Evolutionary conservation across 495 filamentous ascomycete species (phyloP).

Genomic region (Penicillium dipodomyicola): DNA sequence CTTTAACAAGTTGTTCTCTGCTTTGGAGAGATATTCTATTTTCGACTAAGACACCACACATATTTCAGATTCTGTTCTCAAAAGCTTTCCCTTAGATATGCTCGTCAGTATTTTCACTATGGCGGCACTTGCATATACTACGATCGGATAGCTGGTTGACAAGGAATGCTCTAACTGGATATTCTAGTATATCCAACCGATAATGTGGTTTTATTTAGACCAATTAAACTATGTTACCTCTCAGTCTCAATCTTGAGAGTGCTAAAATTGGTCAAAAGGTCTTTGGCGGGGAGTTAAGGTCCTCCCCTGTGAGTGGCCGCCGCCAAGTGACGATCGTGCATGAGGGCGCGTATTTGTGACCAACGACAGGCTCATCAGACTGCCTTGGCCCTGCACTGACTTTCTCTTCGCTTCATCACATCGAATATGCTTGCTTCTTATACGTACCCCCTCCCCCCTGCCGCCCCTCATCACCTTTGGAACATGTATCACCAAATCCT

Average conservation of each 20-base stretch:
- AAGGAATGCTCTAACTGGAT: neutral
- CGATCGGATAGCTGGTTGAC: neutral
- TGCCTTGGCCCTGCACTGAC: slow-evolving; percentile 7
- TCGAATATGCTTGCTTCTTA: slow-evolving; percentile 26
- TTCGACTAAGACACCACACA: neutral
- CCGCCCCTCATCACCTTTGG: slow-evolving; percentile 25
- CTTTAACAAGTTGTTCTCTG: neutral
- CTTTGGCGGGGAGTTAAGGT: slow-evolving; percentile 1
- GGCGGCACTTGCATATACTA: neutral
- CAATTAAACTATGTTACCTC: neutral
- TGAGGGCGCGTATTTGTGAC: slow-evolving; percentile 36
- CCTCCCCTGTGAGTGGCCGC: slow-evolving; percentile 22
- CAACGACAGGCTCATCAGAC: slow-evolving; percentile 28
- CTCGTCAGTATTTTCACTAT: neutral
- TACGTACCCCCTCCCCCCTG: slow-evolving; percentile 24
- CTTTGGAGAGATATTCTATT: neutral
- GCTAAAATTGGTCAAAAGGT: neutral
- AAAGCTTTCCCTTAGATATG: neutral
- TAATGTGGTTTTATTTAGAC: neutral
- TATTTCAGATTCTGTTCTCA: neutral
- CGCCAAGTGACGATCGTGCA: slow-evolving; percentile 28
- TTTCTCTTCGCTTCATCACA: slow-evolving; percentile 35
- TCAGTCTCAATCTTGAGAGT: neutral
- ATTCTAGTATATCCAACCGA: too few species aligned
- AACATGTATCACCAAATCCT: slow-evolving; percentile 22